Percentiles rank a stretch among this genome's conserved stretches.
phyloP scores from a whole-genome alignment of 2,329 filamentous ascomycete genomes.

The Neofusicoccum cordaticola region DNA sequence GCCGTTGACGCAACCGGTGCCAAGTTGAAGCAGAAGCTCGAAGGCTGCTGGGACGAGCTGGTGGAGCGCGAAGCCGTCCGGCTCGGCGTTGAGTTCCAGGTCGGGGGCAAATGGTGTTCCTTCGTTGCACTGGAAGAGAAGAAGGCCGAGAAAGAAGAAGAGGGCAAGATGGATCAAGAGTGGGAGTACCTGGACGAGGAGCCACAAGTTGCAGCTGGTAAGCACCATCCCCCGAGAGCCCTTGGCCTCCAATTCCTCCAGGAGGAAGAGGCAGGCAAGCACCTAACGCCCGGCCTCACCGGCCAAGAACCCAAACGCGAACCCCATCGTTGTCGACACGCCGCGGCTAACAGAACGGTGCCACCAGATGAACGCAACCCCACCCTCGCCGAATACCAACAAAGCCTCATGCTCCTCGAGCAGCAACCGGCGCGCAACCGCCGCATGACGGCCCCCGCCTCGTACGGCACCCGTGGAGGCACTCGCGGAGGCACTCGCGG shows the following conservation, averaged over 20 bases:
- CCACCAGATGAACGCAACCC: no score
- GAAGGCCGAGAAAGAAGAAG: neutral
- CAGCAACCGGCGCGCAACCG: neutral
- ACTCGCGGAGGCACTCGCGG: neutral
- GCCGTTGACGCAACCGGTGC: slow-evolving; percentile 38
- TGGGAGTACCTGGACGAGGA: neutral
- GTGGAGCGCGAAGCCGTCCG: slow-evolving; percentile 65
- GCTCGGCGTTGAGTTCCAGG: slow-evolving; percentile 64
- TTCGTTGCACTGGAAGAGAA: slow-evolving; percentile 64
- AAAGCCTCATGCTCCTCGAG: neutral
- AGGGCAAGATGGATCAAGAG: slow-evolving; percentile 17
- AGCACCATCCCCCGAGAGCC: no score
- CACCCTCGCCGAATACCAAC: neutral
- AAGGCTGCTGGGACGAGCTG: slow-evolving; percentile 56
- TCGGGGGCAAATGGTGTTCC: slow-evolving; percentile 68
- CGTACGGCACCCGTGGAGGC: no score
- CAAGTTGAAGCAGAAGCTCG: slow-evolving; percentile 40
- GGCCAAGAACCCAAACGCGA: no score
- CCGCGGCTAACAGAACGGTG: no score
- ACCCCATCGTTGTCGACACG: no score
- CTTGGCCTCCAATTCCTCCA: no score
- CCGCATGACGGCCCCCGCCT: neutral
- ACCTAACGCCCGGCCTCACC: no score
- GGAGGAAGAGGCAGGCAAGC: no score
- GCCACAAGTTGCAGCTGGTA: no score